phyloP scores from a whole-genome alignment of 306 rosid species.

The Cucumis sativus region Cucumber_9930_V3 NC_026658.2:23943001-23943500 shows the following conservation, averaged over 20 bases:
- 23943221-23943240: conserved; percentile 16
- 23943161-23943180: conserved; percentile 53
- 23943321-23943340: not conserved
- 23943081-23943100: conserved; percentile 87
- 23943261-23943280: not conserved
- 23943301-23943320: not conserved
- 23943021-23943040: conserved; percentile 68
- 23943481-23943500: not conserved
- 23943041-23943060: conserved; percentile 77
- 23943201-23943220: conserved; percentile 83
- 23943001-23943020: conserved; percentile 83
- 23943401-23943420: not conserved
- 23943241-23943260: not conserved
- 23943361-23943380: not conserved
- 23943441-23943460: not conserved
- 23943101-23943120: conserved; percentile 90
- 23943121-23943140: conserved; percentile 80
- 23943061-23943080: conserved; percentile 90
- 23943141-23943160: conserved; percentile 92
- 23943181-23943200: conserved; percentile 97
- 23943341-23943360: not conserved
- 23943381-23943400: not conserved
- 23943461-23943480: not conserved
- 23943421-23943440: not conserved
- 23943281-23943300: not conserved